These are phyloP conservation scores for Chimonanthus salicifolius DNA, from an alignment of 164 flowering plant genomes.

Conservation along the genomic window DNA sequence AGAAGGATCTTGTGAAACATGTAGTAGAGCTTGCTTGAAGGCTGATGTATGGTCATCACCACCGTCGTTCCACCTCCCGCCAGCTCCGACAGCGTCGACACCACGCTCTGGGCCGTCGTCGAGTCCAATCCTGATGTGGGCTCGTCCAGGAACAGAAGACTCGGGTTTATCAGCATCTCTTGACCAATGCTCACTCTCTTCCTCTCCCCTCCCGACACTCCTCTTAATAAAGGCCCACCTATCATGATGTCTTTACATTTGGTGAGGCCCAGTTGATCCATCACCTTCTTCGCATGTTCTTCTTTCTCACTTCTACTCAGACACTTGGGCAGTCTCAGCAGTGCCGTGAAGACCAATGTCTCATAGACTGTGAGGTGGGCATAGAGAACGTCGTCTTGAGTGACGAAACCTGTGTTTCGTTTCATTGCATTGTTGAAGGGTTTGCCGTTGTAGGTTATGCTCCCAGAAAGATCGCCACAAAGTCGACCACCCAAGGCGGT, in stretches of 20 bases:
- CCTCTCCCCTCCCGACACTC: conserved; percentile 31
- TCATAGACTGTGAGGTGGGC: conserved; percentile 69
- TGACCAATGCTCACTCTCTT: conserved; percentile 56
- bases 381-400: conserved; percentile 69
- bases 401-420: conserved; percentile 65
- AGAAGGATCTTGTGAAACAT: conserved; percentile 70
- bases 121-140: conserved; percentile 86
- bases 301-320: conserved; percentile 38
- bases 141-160: conserved; percentile 66
- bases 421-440: conserved; percentile 50
- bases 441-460: conserved; percentile 54
- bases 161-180: conserved; percentile 75
- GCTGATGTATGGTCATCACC: conserved; percentile 77
- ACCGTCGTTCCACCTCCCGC: conserved; percentile 55
- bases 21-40: conserved; percentile 65
- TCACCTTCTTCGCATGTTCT: conserved; percentile 45
- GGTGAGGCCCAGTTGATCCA: conserved; percentile 44
- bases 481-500: conserved; percentile 71
- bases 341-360: conserved; percentile 71
- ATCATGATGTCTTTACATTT: conserved; percentile 52
- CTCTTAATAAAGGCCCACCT: conserved; percentile 23
- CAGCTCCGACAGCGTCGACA: conserved; percentile 51
- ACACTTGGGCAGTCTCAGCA: conserved; percentile 52
- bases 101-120: conserved; percentile 60
- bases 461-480: conserved; percentile 37